Evolutionary conservation across 2,329 filamentous ascomycete genomes (phyloP), one percentile per base, ranked within the genome.

Genomic region (Sclerotinia glacialis): DNA sequence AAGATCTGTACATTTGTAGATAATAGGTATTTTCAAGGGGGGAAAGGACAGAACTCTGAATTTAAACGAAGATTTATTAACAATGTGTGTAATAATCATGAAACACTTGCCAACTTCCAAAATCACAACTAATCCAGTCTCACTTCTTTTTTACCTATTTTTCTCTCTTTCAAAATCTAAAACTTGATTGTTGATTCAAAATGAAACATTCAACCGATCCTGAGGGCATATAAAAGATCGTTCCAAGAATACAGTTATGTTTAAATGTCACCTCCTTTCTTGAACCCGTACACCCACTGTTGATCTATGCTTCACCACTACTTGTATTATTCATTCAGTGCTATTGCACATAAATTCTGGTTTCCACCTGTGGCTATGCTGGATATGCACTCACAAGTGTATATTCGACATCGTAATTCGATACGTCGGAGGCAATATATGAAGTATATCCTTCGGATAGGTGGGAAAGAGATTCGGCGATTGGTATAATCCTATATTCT

Each of bases 351-450:
- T 44, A 12, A 37, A 21, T 11, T 37, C 44, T 21, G 21, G 21
- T 21, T 37, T 49, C 4, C 31, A n/a, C 5, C 5, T 18, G 31
- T 37, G 34, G 31, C 8, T 3, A 49, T 49, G 44, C 11, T 44
- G 31, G 1, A 37, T 26, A 49, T 37, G 31, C 44, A 44, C 46
- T 16, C 8, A 55, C 37, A 26, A 5, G 47, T 37, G 21, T 37
- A 23, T 26, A 37, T 23, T 12, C 93, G 67, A 95, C 87, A 67
- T 95, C 95, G 79, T 93, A 9, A 11, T 49, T n/a, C 21, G 46
- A 49, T 60, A 16, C 37, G n/a, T 40, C 1, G 21, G 18, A 23
- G 16, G 14, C 12, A 6, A 23, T 49, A 26, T 26, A 40, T 34
- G 4, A 61, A 34, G 3, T 16, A 47, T 37, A 12, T 18, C 2